Conservation (phyloP, 2,329 filamentous ascomycete genomes). For the Fusarium multiceps region DNA sequence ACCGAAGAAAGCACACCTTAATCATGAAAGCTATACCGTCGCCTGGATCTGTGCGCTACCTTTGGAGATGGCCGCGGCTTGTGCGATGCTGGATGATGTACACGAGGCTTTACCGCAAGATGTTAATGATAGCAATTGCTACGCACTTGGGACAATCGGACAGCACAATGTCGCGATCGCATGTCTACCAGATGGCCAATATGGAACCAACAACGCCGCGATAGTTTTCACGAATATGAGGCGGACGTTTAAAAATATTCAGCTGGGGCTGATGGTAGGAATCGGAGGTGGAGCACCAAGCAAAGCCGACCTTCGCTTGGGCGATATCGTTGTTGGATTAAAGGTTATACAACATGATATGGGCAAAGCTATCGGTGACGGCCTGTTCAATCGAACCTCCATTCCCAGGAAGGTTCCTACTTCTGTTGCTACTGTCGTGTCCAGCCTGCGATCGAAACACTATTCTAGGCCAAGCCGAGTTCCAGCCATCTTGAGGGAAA, state of each 20-base stretch:
- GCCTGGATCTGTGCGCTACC: slow-evolving; percentile 49
- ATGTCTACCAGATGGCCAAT: slow-evolving; percentile 33
- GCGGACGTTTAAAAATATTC: slow-evolving; percentile 56
- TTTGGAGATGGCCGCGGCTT: slow-evolving; percentile 45
- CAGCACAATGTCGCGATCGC: slow-evolving; percentile 43
- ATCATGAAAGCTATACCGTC: slow-evolving; percentile 43
- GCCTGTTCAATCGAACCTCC: accelerated
- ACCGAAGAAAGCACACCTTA: too few species aligned
- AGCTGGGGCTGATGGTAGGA: slow-evolving; percentile 38
- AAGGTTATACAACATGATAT: slow-evolving; percentile 46
- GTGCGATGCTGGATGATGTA: slow-evolving; percentile 44
- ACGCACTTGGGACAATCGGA: slow-evolving; percentile 37
- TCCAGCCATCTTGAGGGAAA: accelerated
- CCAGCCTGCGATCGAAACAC: background rate
- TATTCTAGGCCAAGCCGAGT: background rate
- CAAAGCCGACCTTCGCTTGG: slow-evolving; percentile 41
- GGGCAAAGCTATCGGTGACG: background rate
- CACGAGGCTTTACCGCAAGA: slow-evolving; percentile 11
- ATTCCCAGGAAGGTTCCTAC: accelerated
- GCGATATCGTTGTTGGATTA: slow-evolving; percentile 44
- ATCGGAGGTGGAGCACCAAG: slow-evolving; percentile 41
- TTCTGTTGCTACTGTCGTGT: background rate
- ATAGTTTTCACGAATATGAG: slow-evolving; percentile 37
- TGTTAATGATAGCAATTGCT: slow-evolving; percentile 31
- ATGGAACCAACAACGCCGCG: slow-evolving; percentile 42